Evolutionary conservation across 2,329 filamentous ascomycete genomes (phyloP), one percentile per base, ranked within the genome.

Genomic region (Penicillium sp.): DNA sequence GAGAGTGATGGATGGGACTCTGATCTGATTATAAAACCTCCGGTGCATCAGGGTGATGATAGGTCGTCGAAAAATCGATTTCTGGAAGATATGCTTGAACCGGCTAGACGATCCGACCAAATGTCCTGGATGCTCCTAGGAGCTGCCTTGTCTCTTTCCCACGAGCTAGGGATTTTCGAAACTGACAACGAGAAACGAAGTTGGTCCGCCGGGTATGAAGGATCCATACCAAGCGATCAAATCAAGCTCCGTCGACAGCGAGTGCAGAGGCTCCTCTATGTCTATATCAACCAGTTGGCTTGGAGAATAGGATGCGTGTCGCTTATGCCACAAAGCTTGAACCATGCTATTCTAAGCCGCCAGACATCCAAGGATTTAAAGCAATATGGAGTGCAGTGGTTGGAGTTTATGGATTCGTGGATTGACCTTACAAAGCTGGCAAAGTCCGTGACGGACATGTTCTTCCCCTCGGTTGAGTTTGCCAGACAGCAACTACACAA

Each of bases 61-160:
- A 66, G 65, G 6, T 62, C 62, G 2, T 73, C 75, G 6, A 68
- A 77, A 4, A 81, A 76, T 58, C 70, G 80, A 54, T 85, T 83
- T 82, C 73, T 83, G 1, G 79, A 84, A 51, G 84, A 85, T 64
- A 84, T 86, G 41, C 82, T 85, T 46, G 80, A 84, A 46, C 83
- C 84, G 2, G 82, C 84, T 2, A 81, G 81, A 62, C 75, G 82
- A 59, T 86, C 83, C 0, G 84, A 86, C 66, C 80, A 84, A 3
- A 86, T 87, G 84, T 86, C 84, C 0, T 87, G 85, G 85, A 86
- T 86, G 81, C 67, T 86, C 21, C 78, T 87, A 46, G 85, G 85
- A 2, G 83, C 81, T 66, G 84, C 82, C 0, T 68, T 84, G 26
- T 83, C 83, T 3, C 74, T 86, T 13, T 81, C 83, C 1, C 83